Base-by-base conservation (phyloP, 352 stramenopile genomes). In the Peronosclerospora sorghi region DNA sequence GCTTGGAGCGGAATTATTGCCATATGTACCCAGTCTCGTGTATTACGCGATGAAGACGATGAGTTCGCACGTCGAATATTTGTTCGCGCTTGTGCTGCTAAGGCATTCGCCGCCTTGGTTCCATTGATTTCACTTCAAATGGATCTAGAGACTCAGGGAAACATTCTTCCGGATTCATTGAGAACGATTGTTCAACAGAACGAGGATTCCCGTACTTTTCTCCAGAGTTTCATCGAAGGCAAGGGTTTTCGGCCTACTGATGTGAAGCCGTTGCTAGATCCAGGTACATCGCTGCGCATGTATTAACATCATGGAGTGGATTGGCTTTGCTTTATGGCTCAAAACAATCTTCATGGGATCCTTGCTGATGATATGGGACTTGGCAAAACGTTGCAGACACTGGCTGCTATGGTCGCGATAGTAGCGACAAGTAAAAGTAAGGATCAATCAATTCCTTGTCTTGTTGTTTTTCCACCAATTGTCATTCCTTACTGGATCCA, bases 381-480 rank as follows among this genome's bases (percentile, higher is more conserved):
- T 15, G 86, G 86, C 1, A 98, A 99, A 61, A 99, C 95, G 12
- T 51, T 98, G 10, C 91, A 98, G 59, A 74, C 91, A 26, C 75
- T 98, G 13, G 56, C 89, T 21, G 71, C 73, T 8, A 80, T 98
- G 18, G 91, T 77, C 2, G 61, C 90, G n/a, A 65, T 46, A 41
- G 9, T 37, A 45, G 15, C 19, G n/a, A 44, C 26, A 27, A n/a
- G 2, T 5, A 15, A 26, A 30, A 50, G 4, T 28, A 27, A 49
- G 2, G 5, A 1, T 14, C 9, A 36, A 23, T 4, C 24, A 5
- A 30, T 30, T 5, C 30, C 52, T 24, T 70, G 59, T 13, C 55
- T 98, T 3, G 57, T 99, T 32, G 80, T 98, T 12, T 98, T 91
- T 57, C 96, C 96, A 1, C 80, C 91, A 12, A 95, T 95, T 42